Evolutionary conservation across 352 stramenopile genomes (phyloP).

Genomic region (Phytopythium boreale): DNA sequence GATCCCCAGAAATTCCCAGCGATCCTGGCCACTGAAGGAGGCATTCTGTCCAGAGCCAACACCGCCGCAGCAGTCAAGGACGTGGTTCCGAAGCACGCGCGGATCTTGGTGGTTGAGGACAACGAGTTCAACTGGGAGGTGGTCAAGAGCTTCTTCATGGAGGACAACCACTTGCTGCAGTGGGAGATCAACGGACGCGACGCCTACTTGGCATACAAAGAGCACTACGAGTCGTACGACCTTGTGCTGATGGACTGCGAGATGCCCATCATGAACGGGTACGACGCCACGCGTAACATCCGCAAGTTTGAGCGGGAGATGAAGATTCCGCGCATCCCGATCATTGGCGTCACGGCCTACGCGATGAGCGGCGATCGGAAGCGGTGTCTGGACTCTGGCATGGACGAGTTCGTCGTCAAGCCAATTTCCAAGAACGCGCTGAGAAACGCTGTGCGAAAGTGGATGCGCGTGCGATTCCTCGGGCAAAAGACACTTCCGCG

Average conservation of each 20-base stretch:
- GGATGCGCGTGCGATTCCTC: conserved; percentile 75
- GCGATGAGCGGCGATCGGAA: conserved; percentile 83
- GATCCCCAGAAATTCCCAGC: conserved; percentile 41
- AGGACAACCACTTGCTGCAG: conserved; percentile 78
- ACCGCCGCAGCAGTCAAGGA: conserved; percentile 20
- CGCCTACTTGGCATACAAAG: conserved; percentile 65
- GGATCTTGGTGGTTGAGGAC: conserved; percentile 84
- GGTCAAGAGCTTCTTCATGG: conserved; percentile 82
- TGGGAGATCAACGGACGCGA: conserved; percentile 80
- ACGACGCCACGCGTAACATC: conserved; percentile 70
- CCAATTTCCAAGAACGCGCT: conserved; percentile 71
- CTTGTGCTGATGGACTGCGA: conserved; percentile 86
- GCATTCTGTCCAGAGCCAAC: conserved; percentile 10
- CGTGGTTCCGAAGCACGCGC: conserved; percentile 56
- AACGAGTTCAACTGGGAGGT: conserved; percentile 92
- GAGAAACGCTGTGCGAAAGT: conserved; percentile 67
- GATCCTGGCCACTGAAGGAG: conserved; percentile 22
- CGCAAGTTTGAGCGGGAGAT: conserved; percentile 65
- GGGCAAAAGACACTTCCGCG: conserved; percentile 34
- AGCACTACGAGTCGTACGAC: conserved; percentile 76
- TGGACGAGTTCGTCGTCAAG: conserved; percentile 89
- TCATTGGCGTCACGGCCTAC: conserved; percentile 82
- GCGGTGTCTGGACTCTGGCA: conserved; percentile 79
- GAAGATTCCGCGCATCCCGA: conserved; percentile 68
- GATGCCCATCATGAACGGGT: conserved; percentile 88